A percentile compares a stretch with the other conserved stretches of the same genome.
Evolutionary conservation across 2,329 filamentous ascomycete species (phyloP).

Genomic region (Pseudogymnoascus sp.): DNA sequence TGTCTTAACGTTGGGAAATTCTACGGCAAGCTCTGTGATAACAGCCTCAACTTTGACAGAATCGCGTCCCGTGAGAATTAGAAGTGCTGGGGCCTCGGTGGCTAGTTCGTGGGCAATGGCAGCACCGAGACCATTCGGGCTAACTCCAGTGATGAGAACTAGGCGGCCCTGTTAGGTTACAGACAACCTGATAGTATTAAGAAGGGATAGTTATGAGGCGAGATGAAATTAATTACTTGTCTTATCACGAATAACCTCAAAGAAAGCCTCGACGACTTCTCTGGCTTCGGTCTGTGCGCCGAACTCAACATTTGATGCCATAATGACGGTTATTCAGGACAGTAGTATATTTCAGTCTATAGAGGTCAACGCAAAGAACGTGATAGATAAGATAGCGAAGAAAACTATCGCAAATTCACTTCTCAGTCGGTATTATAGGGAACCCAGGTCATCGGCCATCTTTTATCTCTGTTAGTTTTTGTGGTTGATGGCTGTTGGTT

Average conservation of each 20-base stretch:
- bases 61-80: conserved; percentile 31
- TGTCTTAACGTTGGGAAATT: conserved; percentile 25
- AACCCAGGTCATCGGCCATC: neutral
- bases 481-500: neutral
- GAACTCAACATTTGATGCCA: neutral
- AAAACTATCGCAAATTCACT: neutral
- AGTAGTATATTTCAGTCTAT: neutral
- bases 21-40: conserved; percentile 23
- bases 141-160: conserved; percentile 21
- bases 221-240: neutral
- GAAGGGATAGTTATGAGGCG: neutral
- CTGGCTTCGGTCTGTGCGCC: neutral
- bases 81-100: conserved; percentile 22
- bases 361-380: neutral
- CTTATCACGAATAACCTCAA: neutral
- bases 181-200: neutral
- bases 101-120: conserved; percentile 13
- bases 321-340: neutral
- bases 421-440: neutral
- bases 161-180: neutral
- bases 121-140: conserved; percentile 16
- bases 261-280: neutral
- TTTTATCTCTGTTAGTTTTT: neutral
- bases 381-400: neutral
- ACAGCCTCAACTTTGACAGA: conserved; percentile 25